Percentiles rank a stretch among this genome's conserved stretches.
Conservation (phyloP, 148 eudicot species). For the Bassia scoparia region DNA sequence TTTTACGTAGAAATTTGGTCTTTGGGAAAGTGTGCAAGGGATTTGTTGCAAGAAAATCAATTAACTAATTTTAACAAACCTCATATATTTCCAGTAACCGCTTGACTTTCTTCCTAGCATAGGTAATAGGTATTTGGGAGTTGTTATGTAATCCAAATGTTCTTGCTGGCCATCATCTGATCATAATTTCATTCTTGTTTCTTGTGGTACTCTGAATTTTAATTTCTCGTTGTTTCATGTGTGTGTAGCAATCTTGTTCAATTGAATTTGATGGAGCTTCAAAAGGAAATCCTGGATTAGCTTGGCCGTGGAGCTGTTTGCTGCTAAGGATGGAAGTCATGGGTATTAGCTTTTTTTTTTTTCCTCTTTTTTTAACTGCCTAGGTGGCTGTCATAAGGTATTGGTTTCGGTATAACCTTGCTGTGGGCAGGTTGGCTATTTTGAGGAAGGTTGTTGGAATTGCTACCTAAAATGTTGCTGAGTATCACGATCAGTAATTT, state of each 20-base stretch:
- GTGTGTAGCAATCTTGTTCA: slow-evolving; percentile 53
- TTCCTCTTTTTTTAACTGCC: too few relatives aligned
- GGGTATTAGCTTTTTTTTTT: slow-evolving; percentile 28
- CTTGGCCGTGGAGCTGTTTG: slow-evolving; percentile 95
- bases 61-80: too few relatives aligned
- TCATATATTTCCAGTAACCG: too few relatives aligned
- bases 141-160: not conserved
- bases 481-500: slow-evolving; percentile 74
- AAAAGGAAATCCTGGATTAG: slow-evolving; percentile 86
- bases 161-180: not conserved
- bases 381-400: not conserved
- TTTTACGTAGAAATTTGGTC: too few relatives aligned
- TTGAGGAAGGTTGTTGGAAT: slow-evolving; percentile 86
- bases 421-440: slow-evolving; percentile 49
- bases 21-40: too few relatives aligned
- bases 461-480: slow-evolving; percentile 86
- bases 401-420: slow-evolving; percentile 9
- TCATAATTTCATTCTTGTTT: not conserved
- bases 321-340: slow-evolving; percentile 58
- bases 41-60: too few relatives aligned
- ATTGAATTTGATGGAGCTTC: slow-evolving; percentile 93
- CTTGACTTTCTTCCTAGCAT: not conserved
- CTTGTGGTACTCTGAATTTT: not conserved
- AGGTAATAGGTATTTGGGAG: not conserved
- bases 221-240: not conserved